phyloP scores from a whole-genome alignment of 202 grass and related monocot species.

The Saccharum hybrid region DNA sequence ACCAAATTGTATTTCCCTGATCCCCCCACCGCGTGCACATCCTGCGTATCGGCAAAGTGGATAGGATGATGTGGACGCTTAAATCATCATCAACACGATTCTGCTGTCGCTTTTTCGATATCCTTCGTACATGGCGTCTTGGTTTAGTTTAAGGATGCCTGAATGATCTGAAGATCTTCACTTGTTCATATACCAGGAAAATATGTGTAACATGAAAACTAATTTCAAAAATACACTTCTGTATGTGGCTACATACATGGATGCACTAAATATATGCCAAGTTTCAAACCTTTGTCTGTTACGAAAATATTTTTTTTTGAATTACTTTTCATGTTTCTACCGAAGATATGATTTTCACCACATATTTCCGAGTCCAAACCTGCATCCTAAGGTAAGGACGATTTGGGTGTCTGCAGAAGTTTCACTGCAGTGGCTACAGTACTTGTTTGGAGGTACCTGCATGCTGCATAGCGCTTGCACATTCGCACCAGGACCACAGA shows the following conservation, averaged over 20 bases:
- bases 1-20: constrained; percentile 1
- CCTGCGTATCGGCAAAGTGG: background rate
- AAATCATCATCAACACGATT: constrained; percentile 32
- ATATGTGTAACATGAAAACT: background rate
- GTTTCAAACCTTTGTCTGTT: background rate
- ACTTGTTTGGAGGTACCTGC: background rate
- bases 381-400: too few species aligned
- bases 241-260: background rate
- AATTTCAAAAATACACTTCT: background rate
- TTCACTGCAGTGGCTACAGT: background rate
- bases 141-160: background rate
- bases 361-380: background rate
- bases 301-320: background rate
- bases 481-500: background rate
- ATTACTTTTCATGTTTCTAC: too few species aligned
- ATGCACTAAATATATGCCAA: background rate
- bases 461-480: background rate
- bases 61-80: constrained; percentile 19
- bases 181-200: too few species aligned
- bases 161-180: background rate
- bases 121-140: background rate
- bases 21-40: background rate
- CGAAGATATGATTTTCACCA: too few species aligned
- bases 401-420: background rate
- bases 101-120: background rate